Evolutionary conservation across 78 protist genomes (phyloP).

Genomic region (Guillardia theta): DNA sequence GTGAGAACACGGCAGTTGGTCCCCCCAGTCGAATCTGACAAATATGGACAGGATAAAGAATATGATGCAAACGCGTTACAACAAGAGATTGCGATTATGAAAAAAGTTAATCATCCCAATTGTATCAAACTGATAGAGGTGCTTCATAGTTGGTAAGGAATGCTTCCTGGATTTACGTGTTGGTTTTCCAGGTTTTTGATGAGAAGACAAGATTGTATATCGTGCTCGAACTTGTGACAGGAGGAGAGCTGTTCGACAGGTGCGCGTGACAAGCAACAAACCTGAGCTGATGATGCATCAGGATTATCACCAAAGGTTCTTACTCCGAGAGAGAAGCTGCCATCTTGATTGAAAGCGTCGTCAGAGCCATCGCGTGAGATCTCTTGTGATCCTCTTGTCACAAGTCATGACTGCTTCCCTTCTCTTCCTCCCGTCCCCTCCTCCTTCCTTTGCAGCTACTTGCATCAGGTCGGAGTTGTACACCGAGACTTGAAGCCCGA

Average conservation of each 20-base stretch:
- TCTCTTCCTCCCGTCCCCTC: neutral
- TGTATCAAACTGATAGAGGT: conserved; percentile 31
- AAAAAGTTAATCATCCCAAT: conserved; percentile 7
- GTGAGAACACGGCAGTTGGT: neutral
- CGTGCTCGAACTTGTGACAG: neutral
- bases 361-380: conserved; percentile 39
- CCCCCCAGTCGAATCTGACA: neutral
- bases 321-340: neutral
- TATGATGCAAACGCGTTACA: neutral
- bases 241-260: conserved; percentile 67
- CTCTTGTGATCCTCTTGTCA: too few relatives aligned
- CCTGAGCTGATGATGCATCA: neutral
- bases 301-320: neutral
- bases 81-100: neutral
- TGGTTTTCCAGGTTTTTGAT: neutral
- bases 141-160: too few relatives aligned
- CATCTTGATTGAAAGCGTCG: neutral
- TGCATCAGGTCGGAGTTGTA: conserved; percentile 62
- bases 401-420: too few relatives aligned
- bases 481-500: conserved; percentile 80
- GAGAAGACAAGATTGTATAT: neutral
- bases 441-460: conserved; percentile 25
- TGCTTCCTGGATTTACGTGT: neutral
- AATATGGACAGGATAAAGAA: neutral
- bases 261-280: too few relatives aligned